Evolutionary conservation across 805 yeast genomes (phyloP), one percentile per base, ranked within the genome.

Genomic region (Wickerhamomyces xylosicus): DNA sequence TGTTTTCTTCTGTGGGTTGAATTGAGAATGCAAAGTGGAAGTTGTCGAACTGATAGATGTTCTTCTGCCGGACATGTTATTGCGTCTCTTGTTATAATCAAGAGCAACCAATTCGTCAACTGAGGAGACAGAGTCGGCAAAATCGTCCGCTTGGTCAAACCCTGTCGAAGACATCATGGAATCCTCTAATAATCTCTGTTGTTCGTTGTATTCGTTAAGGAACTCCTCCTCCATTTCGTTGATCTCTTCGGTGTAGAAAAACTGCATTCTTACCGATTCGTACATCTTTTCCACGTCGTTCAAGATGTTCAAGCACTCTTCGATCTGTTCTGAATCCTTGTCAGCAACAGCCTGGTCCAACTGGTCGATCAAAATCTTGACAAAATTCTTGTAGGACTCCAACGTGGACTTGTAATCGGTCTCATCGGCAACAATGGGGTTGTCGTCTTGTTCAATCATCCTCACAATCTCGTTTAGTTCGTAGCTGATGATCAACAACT

Each of bases 261-360:
- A 60, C 40, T 56, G 56, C 43, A 59, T 49, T 38, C 69, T 61
- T 58, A 72, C 66, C 0, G 75, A 69, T 35, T 77, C 79, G 54
- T 77, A 80, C 86, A 81, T 81, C 47, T 76, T 71, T 50, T 80
- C 87, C 58, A 81, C 78, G 47, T 80, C 87, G 42, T 69, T 68
- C 21, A 81, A 74, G 22, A 79, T 78, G 0, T 76, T 74, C 39
- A 80, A 63, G 47, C 85, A 79, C 51, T 81, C 86, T 59, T 74
- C 70, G 40, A 77, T 75, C 11, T 72, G 72, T 33, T 72, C 69
- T 16, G 69, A 66, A 48, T 80, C 83, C 27, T 72, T 71, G 14
- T 60, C 53, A 6, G 65, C 66, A 7, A 77, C 70, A 3, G 82
- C 73, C 14, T 58, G 61, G 40, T 77, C 74, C 42, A 80, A 59